These are phyloP conservation scores for Bacterosira constricta DNA, from an alignment of 108 stramenopile species.

Conservation along the genomic window DNA sequence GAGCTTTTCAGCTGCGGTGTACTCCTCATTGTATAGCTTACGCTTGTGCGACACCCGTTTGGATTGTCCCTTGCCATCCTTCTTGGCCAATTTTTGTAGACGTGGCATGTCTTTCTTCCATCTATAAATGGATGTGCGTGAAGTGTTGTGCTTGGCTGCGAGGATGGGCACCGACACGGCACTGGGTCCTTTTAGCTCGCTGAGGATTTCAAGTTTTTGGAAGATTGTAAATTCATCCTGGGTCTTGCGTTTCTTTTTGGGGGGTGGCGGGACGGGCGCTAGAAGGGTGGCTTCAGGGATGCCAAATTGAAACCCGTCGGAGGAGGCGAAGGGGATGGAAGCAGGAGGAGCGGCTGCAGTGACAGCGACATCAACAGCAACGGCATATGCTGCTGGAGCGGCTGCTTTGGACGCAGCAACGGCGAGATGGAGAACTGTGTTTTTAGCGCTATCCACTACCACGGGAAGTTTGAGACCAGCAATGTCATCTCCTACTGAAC, in stretches of 20 bases:
- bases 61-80: neutral
- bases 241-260: neutral
- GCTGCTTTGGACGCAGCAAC: too few relatives aligned
- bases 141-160: constrained; percentile 12
- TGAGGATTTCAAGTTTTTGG: constrained; percentile 18
- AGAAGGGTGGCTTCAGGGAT: neutral
- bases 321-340: neutral
- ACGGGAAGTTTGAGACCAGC: too few relatives aligned
- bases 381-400: too few relatives aligned
- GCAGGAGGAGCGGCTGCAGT: neutral
- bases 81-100: neutral
- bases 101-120: constrained; percentile 20
- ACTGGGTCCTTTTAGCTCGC: constrained; percentile 8
- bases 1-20: constrained; percentile 16
- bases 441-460: too few relatives aligned
- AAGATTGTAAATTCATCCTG: constrained; percentile 13
- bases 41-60: neutral
- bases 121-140: constrained; percentile 19
- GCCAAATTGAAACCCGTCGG: neutral
- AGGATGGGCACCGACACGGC: neutral
- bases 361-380: neutral
- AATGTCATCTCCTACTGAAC: too few relatives aligned
- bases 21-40: constrained; percentile 10
- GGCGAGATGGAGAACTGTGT: too few relatives aligned
- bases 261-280: neutral